Evolutionary conservation across 2,329 filamentous ascomycete genomes (phyloP).

Genomic region (Aspergillus carbonarius): DNA sequence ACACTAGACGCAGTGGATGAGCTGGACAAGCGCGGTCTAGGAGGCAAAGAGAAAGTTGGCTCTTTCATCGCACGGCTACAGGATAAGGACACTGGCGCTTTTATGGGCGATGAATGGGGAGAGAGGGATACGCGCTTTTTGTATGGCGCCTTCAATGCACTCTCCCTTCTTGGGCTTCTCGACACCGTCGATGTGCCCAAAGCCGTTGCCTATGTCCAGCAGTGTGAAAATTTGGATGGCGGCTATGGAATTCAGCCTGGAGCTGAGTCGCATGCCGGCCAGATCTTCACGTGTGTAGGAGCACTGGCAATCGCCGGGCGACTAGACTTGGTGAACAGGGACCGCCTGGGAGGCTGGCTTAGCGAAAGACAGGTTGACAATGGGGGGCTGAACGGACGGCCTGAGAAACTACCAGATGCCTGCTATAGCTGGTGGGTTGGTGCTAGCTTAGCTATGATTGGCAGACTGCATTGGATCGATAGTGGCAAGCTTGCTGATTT

Average conservation of each 20-base stretch:
- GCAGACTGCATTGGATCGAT: constrained; percentile 89
- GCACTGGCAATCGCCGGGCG: constrained; percentile 80
- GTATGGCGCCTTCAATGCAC: constrained; percentile 82
- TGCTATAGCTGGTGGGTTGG: constrained; percentile 99
- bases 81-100: constrained; percentile 76
- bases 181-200: constrained; percentile 73
- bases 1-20: constrained; percentile 82
- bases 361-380: constrained; percentile 86
- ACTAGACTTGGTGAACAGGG: constrained; percentile 77
- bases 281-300: constrained; percentile 91
- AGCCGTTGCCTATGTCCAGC: constrained; percentile 74
- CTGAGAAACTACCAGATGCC: constrained; percentile 93
- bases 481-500: constrained; percentile 73
- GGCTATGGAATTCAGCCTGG: constrained; percentile 88
- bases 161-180: constrained; percentile 77
- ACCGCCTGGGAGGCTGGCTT: constrained; percentile 83
- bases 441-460: constrained; percentile 87
- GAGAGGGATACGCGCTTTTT: constrained; percentile 94
- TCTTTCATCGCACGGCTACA: constrained; percentile 82
- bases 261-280: constrained; percentile 90
- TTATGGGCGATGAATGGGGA: constrained; percentile 93
- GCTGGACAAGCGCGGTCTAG: constrained; percentile 67
- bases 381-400: constrained; percentile 88
- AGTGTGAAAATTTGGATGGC: constrained; percentile 91
- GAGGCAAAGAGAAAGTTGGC: constrained; percentile 70